Evolutionary conservation across 768 basidiomycete species (phyloP).

Genomic region (Boletus rex-veris): DNA sequence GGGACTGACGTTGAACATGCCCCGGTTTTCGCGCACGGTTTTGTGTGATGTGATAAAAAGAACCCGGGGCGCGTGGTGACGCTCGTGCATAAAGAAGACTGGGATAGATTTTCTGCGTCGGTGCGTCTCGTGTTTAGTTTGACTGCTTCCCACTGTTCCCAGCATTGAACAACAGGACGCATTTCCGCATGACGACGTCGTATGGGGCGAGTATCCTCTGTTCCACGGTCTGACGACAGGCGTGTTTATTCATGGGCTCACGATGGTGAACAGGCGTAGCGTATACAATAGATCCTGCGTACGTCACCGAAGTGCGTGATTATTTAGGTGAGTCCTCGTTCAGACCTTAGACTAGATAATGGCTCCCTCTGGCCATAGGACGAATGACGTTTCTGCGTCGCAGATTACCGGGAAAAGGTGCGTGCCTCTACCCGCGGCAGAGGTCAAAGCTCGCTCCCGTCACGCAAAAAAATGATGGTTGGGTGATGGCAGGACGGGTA

Average conservation of each 20-base stretch:
- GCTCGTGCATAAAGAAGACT: constrained; percentile 82
- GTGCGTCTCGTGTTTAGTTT: constrained; percentile 36
- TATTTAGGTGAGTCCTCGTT: constrained; percentile 61
- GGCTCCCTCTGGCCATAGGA: not conserved
- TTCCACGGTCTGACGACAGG: not conserved
- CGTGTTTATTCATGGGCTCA: not conserved
- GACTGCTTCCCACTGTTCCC: not conserved
- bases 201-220: constrained; percentile 58
- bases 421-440: not conserved
- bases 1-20: not conserved
- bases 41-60: constrained; percentile 32
- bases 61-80: constrained; percentile 89
- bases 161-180: constrained; percentile 21
- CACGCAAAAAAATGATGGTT: not conserved
- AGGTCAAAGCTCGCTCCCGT: not conserved
- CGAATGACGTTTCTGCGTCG: not conserved
- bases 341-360: not conserved
- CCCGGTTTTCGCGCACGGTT: too few species aligned
- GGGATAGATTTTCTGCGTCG: constrained; percentile 70
- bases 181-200: constrained; percentile 31
- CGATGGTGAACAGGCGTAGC: constrained; percentile 56
- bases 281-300: constrained; percentile 79
- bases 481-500: constrained; percentile 71
- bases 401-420: constrained; percentile 87
- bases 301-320: constrained; percentile 72